These are phyloP conservation scores for Candida neerlandica DNA, from an alignment of 1,139 yeast species.

Conservation along the genomic window DNA sequence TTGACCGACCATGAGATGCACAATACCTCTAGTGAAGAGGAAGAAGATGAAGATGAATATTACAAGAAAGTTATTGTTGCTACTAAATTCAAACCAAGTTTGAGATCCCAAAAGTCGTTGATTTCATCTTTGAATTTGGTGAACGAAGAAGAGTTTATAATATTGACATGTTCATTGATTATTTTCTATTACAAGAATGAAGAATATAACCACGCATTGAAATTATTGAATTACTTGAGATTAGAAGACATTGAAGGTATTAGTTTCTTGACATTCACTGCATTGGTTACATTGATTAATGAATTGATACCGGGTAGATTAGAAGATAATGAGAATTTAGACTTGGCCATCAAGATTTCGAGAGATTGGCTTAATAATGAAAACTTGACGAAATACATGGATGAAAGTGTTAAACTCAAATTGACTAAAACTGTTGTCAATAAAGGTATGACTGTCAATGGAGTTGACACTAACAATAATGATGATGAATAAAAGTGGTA, in stretches of 20 bases:
- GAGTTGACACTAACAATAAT: conserved; percentile 21
- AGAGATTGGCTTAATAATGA: conserved; percentile 39
- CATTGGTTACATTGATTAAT: conserved; percentile 30
- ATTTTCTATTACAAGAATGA: conserved; percentile 26
- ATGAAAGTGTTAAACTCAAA: conserved; percentile 27
- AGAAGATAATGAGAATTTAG: conserved; percentile 29
- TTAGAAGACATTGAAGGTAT: conserved; percentile 15
- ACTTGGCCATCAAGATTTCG: conserved; percentile 28
- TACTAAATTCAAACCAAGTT: conserved; percentile 9
- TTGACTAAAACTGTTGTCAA: conserved; percentile 34
- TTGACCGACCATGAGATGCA: conserved; percentile 33
- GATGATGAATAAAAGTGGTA: conserved; percentile 18
- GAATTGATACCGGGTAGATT: conserved; percentile 24
- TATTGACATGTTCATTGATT: conserved; percentile 32
- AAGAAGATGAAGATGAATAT: conserved; percentile 15
- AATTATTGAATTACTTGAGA: conserved; percentile 31
- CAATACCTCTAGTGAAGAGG: conserved; percentile 23
- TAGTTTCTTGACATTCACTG: conserved; percentile 35
- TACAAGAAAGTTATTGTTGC: conserved; percentile 13
- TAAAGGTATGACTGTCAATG: conserved; percentile 39
- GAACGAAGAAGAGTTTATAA: conserved; percentile 37
- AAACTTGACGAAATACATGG: conserved; percentile 21
- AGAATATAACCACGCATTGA: conserved; percentile 21
- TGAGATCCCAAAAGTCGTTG: conserved; percentile 24
- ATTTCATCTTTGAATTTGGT: conserved; percentile 37